Conservation (phyloP, 2,329 filamentous ascomycete species). For the Aureobasidium sp. region DNA sequence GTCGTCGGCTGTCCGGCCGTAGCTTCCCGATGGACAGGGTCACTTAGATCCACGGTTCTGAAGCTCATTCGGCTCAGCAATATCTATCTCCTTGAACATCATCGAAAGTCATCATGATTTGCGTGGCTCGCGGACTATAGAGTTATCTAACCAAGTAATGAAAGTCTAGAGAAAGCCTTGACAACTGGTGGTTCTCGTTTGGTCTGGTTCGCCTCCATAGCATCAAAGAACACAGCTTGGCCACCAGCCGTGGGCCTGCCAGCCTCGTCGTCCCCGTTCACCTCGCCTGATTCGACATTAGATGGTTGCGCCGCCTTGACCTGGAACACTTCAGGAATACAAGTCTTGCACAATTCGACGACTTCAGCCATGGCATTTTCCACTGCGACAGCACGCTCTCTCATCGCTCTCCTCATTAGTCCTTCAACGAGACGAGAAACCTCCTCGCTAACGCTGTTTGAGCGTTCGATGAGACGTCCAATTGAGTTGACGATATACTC, state of each 20-base stretch:
- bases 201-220: slow-evolving; percentile 30
- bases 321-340: slow-evolving; percentile 65
- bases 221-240: slow-evolving; percentile 41
- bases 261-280: slow-evolving; percentile 17
- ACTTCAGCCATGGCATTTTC: slow-evolving; percentile 70
- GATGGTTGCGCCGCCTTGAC: slow-evolving; percentile 17
- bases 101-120: not conserved
- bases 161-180: slow-evolving; percentile 43
- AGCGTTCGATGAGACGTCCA: slow-evolving; percentile 70
- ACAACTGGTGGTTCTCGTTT: slow-evolving; percentile 45
- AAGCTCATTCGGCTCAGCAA: not conserved
- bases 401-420: slow-evolving; percentile 73
- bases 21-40: slow-evolving; percentile 3
- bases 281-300: not conserved
- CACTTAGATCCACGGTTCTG: not conserved
- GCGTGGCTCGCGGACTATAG: not conserved
- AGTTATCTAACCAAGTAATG: slow-evolving; percentile 29
- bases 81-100: not conserved
- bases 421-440: slow-evolving; percentile 68
- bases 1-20: not conserved
- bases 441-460: slow-evolving; percentile 67
- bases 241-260: slow-evolving; percentile 27
- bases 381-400: slow-evolving; percentile 74
- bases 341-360: slow-evolving; percentile 58
- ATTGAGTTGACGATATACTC: slow-evolving; percentile 92